These are phyloP conservation scores for Lagenaria siceraria DNA, from an alignment of 306 rosid species.

Conservation along the genomic window DNA sequence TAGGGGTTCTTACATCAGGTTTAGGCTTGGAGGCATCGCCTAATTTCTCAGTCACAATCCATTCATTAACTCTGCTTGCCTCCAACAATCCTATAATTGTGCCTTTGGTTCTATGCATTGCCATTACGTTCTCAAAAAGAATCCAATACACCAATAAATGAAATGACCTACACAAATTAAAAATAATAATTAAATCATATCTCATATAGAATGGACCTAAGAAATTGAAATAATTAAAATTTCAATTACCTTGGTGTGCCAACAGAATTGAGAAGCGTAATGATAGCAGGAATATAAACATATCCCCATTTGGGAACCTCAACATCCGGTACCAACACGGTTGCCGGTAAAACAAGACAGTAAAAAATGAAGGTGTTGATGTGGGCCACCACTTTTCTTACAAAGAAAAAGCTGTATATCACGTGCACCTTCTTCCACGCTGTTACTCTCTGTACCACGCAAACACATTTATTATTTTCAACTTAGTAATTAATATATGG, in stretches of 20 bases:
- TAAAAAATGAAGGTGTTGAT: slow-evolving; percentile 44
- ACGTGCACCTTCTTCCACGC: slow-evolving; percentile 49
- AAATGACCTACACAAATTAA: slow-evolving; percentile 26
- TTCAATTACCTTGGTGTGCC: slow-evolving; percentile 34
- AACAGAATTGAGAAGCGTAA: slow-evolving; percentile 47
- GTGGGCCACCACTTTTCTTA: slow-evolving; percentile 46
- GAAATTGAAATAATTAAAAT: too few species aligned
- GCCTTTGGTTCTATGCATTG: slow-evolving; percentile 71
- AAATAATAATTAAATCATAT: too few species aligned
- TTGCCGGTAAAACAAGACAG: slow-evolving; percentile 46
- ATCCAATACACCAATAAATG: slow-evolving; percentile 71
- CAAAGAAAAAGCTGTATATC: slow-evolving; percentile 51
- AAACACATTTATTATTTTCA: not conserved
- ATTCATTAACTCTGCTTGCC: slow-evolving; percentile 61
- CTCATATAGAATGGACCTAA: too few species aligned
- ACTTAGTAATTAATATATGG: too few species aligned
- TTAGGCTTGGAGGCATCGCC: slow-evolving; percentile 63
- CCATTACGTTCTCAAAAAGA: slow-evolving; percentile 81
- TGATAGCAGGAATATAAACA: slow-evolving; percentile 44
- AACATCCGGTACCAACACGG: slow-evolving; percentile 48
- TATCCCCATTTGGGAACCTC: slow-evolving; percentile 54
- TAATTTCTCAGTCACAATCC: slow-evolving; percentile 82
- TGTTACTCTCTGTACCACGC: slow-evolving; percentile 39
- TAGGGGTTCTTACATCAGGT: slow-evolving; percentile 24
- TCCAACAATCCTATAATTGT: slow-evolving; percentile 70